Evolutionary conservation across 2,329 filamentous ascomycete genomes (phyloP).

Genomic region (Fusarium xylarioides): DNA sequence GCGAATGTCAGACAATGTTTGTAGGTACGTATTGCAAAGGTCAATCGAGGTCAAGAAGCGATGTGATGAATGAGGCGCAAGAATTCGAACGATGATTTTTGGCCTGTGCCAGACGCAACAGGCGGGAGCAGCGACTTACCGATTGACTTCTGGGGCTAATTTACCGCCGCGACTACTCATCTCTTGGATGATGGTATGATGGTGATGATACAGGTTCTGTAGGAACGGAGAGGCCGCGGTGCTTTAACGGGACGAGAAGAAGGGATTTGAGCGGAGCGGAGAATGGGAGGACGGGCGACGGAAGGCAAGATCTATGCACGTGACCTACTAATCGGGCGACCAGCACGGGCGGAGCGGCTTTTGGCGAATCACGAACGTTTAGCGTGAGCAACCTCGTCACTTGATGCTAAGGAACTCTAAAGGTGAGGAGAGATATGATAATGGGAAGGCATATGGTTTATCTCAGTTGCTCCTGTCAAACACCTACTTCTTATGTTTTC

Average conservation of each 20-base stretch:
- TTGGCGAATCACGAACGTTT: constrained; percentile 23
- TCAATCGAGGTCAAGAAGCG: constrained; percentile 5
- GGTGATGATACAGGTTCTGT: constrained; percentile 46
- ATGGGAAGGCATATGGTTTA: neutral
- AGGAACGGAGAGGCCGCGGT: constrained; percentile 41
- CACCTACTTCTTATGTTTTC: neutral
- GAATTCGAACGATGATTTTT: constrained; percentile 19
- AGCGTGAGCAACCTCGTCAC: constrained; percentile 36
- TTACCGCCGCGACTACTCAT: constrained; percentile 98
- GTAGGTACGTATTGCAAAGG: neutral
- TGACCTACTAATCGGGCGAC: constrained; percentile 35
- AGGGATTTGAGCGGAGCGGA: constrained; percentile 45
- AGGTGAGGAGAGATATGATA: neutral
- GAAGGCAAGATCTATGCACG: constrained; percentile 41
- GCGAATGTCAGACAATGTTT: constrained; percentile 29
- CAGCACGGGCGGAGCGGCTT: constrained; percentile 4
- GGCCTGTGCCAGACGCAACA: constrained; percentile 2
- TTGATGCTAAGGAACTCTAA: constrained; percentile 12
- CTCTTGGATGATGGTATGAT: constrained; percentile 66
- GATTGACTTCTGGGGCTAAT: constrained; percentile 99
- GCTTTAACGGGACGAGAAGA: constrained; percentile 39
- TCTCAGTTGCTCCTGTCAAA: neutral
- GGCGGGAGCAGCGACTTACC: constrained; percentile 60
- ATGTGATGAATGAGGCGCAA: constrained; percentile 16
- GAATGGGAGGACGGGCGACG: constrained; percentile 40